Evolutionary conservation across 495 filamentous ascomycete genomes (phyloP), one percentile per base, ranked within the genome.

Genomic region (Paragyromitra xinjiangensis): DNA sequence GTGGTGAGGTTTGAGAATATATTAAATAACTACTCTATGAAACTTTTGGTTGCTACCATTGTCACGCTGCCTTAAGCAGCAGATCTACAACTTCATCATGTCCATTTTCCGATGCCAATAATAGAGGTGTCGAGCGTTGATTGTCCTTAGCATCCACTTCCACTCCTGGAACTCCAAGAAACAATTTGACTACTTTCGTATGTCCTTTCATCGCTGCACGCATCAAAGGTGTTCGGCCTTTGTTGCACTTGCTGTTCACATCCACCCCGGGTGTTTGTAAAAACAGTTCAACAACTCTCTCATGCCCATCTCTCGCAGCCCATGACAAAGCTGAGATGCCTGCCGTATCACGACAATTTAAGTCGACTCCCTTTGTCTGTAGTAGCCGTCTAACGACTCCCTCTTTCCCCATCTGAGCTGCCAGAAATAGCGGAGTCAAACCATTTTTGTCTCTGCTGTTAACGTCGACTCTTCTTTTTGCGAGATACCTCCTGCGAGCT

Each of bases 171-270:
- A 45, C 61, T 29, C 50, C 62, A 12, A 76, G 24, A 11, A 76
- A 45, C 22, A 51, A 26, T 24, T 64, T 53, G 19, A 76, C 67
- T 48, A 71, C 48, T 16, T 24, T 48, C 42, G 29, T 29, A 71
- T 76, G 67, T 1, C 67, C 73, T n/a, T 71, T 71, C 73, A 76
- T 71, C 24, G 67, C 73, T 53, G 73, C 73, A 8, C 73, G 62
- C 16, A 76, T 37, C 12, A 76, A 29, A 8, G 73, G 73, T 8
- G 73, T 76, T 45, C 73, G 66, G n/a, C 73, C 73, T 55, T 75
- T 75, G 6, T 24, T 56, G 44, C 73, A 75, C 48, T 64, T 75
- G 26, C 56, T 51, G 7, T 75, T 42, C 45, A 71, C 66, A 39
- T 39, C 40, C 7, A 75, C 73, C 9, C 67, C 73, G 2, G 67